Evolutionary conservation across 2,329 filamentous ascomycete species (phyloP), one percentile per base, ranked within the genome.

Genomic region (Phyllosticta citriasiana): DNA sequence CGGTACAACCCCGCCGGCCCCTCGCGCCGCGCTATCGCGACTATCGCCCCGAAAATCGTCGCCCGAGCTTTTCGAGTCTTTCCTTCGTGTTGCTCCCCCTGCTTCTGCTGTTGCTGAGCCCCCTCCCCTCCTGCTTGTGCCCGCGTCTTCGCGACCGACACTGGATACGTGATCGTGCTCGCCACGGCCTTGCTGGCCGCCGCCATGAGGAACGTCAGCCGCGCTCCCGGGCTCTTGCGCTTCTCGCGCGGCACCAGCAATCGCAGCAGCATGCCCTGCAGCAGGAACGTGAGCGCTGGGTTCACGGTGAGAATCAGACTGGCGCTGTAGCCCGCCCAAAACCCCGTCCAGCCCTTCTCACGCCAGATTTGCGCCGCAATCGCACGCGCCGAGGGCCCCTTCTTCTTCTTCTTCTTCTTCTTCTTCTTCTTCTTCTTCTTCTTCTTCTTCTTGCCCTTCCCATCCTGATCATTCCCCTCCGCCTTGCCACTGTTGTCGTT

Each of bases 321-420:
- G 1, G 91, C 90, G 22, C 88, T 89, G 72, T 96, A 96, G 0
- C 91, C 91, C 0, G 90, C 87, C 92, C 91, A 96, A 67, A 96
- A 87, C 2, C 90, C 91, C 53, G 78, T 70, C 9, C 91, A 63
- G 0, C 91, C 91, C 66, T 87, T 88, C 70, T 93, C 87, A 1
- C 77, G 69, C 51, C 78, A 76, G 63, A 95, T 92, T 52, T 83
- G 79, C 1, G 77, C 73, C 19, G 86, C 79, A 30, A 90, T 89
- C 57, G 87, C 80, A 27, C 79, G 63, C 71, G 80, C 65, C 68
- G 72, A 67, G 33, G 74, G 72, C 25, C 71, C 65, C 27, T 69
- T 67, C 47, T 66, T 68, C 7, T 67, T 66, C n/a, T n/a, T n/a
- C n/a, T n/a, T n/a, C n/a, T n/a, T n/a, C n/a, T n/a, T n/a, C n/a